Evolutionary conservation across 768 basidiomycete genomes (phyloP), one percentile per base, ranked within the genome.

Genomic region (Lactarius sp.): DNA sequence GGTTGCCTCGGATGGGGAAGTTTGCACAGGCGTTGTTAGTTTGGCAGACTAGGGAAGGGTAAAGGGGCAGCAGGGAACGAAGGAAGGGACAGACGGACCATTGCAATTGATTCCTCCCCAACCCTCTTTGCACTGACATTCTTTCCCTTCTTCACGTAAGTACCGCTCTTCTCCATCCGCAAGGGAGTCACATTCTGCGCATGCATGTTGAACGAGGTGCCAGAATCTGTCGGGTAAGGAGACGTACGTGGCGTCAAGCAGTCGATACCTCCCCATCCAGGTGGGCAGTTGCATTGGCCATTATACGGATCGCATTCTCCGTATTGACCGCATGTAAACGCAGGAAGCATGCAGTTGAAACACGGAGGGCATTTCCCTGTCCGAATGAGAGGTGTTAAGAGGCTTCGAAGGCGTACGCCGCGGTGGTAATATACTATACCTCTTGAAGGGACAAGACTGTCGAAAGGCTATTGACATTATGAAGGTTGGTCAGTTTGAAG

Each of bases 91-190:
- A 9, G 33, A 71, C 84, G 61, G 57, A 94, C 95, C 94, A 76
- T 99, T 98, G 78, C 97, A 99, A 72, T 98, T 98, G 65, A 98
- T 87, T 14, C 97, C 96, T 47, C 82, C 82, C 96, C 96, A 99
- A 0, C 94, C 96, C 1, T 94, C 92, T 69, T 89, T 89, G 74
- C 97, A 99, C 31, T 93, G 81, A 74, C 96, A 98, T 13, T 83
- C 75, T 58, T 87, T 79, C 2, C 86, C 87, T 4, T 85, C 83
- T 51, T 87, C 87, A 65, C 97, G 80, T 31, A 94, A 85, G 59
- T 85, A 84, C 33, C 97, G 83, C 53, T 91, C 86, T 53, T 87
- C 85, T 0, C 95, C 95, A 66, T 98, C 94, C 16, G 93, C 87
- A 34, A 98, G 80, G 6, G 96, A 95, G 73, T 93, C 97, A 69